Evolutionary conservation across 2,329 filamentous ascomycete species (phyloP), one percentile per base, ranked within the genome.

Genomic region (Aspergillus transmontanensis): DNA sequence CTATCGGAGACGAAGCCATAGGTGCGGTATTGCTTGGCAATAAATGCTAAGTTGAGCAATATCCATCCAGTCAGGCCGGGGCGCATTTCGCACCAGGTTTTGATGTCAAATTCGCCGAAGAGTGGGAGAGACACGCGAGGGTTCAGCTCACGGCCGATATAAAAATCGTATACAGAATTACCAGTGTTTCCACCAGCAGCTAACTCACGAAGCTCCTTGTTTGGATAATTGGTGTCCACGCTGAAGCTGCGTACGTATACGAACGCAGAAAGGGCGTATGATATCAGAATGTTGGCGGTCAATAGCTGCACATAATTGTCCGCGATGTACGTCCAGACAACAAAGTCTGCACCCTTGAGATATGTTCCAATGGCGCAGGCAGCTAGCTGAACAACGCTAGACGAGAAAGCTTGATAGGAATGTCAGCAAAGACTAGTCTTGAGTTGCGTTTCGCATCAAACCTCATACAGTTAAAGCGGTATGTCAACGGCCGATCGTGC

Each of bases 141-240:
- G 79, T 97, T 97, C 62, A 97, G 87, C 78, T 97, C 94, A 32
- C 94, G 91, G 12, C 94, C 93, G 67, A 97, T 97, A 80, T 92
- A 97, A 88, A 92, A 97, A 78, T 97, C 93, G 77, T 97, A 97
- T 41, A 97, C 79, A 66, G 93, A 79, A 78, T 95, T 97, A 58
- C 92, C 93, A 1, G 87, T 88, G 71, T 89, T 86, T 12, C 92
- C 93, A 46, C 93, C 93, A 1, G 86, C 86, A 1, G 93, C 93
- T 7, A 97, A 85, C 75, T 94, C 89, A 45, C 93, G 90, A 65
- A 85, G 81, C 50, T 89, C 84, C 26, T 83, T 80, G 74, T 94
- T 91, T 46, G 87, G 88, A 19, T 87, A 79, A 2, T 74, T 72
- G 1, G 75, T 73, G 30, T 69, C 66, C 78, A 96, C 90, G 63